Evolutionary conservation across 2,329 filamentous ascomycete genomes (phyloP), one percentile per base, ranked within the genome.

Genomic region (Emergomyces africanus): DNA sequence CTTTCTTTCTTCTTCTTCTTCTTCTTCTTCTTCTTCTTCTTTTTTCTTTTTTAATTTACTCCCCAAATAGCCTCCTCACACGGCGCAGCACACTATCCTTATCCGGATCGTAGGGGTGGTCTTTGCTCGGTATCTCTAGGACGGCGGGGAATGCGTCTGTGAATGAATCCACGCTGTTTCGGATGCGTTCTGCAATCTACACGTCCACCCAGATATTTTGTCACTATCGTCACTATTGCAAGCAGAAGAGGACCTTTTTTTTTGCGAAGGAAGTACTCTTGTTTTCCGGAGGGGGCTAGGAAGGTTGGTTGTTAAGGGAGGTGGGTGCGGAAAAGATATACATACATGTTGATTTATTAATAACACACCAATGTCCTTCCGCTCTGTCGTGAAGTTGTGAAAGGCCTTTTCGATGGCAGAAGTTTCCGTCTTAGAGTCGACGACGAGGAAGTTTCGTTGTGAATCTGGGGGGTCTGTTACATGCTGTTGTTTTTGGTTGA

Each of bases 81-180:
- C 94, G 83, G 77, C 91, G 88, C 75, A 99, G 74, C 49, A 99
- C 92, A 70, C 92, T 97, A 74, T 99, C 94, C 79, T 99, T 99
- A 77, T 99, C 94, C 0, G 94, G 94, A 68, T 99, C 92, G 71
- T 99, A 99, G 1, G 94, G 94, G 73, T 99, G 94, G 73, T 99
- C 94, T 80, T 99, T 99, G 77, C 90, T 95, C 28, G 94, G 94
- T 62, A 99, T 97, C 75, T 99, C 94, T 60, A 99, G 84, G 58
- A 99, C 82, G 25, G 90, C 87, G n/a, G 94, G 94, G 76, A 99
- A 99, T 4, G 94, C 91, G 55, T 92, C 89, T 23, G 90, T 92
- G 76, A 95, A 96, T 42, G 84, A 85, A 74, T 99, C 94, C 66
- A 99, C 87, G 62, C 86, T 85, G 72, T 92, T 83, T 73, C 94